Evolutionary conservation across 2,329 filamentous ascomycete genomes (phyloP).

Genomic region (Phyllosticta capitalensis): DNA sequence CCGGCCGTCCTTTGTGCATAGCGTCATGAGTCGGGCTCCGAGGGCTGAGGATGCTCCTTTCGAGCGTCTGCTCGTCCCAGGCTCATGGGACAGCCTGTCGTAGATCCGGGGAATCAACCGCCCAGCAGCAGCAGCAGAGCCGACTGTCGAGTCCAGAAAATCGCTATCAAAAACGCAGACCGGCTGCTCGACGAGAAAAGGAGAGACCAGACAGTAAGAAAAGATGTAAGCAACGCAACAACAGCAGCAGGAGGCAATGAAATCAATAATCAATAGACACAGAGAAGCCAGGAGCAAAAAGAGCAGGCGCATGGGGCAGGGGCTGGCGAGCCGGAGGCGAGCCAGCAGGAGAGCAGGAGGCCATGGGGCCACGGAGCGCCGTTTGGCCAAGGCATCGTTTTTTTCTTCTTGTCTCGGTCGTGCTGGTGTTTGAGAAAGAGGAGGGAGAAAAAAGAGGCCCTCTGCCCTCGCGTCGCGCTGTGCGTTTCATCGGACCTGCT

Average conservation of each 20-base stretch:
- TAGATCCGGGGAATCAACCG: not conserved
- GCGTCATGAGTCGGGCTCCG: not conserved
- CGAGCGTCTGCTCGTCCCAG: not conserved
- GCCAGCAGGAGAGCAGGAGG: too few species aligned
- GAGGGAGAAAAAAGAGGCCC: too few species aligned
- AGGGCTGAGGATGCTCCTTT: not conserved
- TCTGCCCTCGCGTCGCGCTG: not conserved
- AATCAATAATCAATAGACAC: not conserved
- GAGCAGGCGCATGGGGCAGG: constrained; percentile 1
- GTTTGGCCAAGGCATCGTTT: not conserved
- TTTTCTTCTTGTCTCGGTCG: not conserved
- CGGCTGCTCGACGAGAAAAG: not conserved
- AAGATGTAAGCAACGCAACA: not conserved
- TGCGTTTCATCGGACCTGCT: not conserved
- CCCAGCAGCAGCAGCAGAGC: not conserved
- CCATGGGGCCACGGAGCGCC: not conserved
- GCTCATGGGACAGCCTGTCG: not conserved
- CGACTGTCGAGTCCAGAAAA: not conserved
- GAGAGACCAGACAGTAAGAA: not conserved
- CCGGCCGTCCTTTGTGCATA: not conserved
- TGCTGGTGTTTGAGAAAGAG: not conserved
- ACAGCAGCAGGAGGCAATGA: not conserved
- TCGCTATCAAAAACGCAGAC: constrained; percentile 1
- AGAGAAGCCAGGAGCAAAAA: not conserved
- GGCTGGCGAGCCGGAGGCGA: constrained; percentile 7